phyloP scores from a whole-genome alignment of 129 eudicot genomes.

The Artemisia annua region DNA sequence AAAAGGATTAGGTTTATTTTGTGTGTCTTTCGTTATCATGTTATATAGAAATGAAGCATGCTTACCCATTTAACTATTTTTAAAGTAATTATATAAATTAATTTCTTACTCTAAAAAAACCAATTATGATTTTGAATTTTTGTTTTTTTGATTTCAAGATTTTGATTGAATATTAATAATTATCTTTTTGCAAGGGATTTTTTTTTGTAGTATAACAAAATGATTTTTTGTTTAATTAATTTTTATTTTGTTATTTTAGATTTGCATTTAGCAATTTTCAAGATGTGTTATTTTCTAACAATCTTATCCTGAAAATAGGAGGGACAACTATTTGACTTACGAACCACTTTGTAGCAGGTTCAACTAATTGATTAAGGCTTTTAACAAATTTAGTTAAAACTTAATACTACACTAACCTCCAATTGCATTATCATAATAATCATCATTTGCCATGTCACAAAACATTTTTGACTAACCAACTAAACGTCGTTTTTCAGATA shows the following conservation, averaged over 20 bases:
- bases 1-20: conserved; percentile 13
- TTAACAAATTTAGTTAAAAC: conserved; percentile 23
- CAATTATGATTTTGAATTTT: neutral
- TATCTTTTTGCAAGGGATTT: no score
- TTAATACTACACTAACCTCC: conserved; percentile 24
- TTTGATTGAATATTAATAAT: no score
- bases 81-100: neutral
- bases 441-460: neutral
- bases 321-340: conserved; percentile 14
- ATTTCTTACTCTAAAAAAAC: neutral
- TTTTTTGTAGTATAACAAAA: no score
- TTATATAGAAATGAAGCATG: conserved; percentile 5
- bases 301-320: conserved; percentile 9
- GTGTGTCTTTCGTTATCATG: neutral
- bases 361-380: conserved; percentile 29
- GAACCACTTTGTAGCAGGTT: conserved; percentile 31
- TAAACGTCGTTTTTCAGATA: conserved; percentile 2
- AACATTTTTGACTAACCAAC: conserved; percentile 5
- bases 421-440: conserved; percentile 1
- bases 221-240: no score
- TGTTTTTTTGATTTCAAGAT: no score
- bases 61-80: conserved; percentile 21
- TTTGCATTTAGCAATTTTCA: no score
- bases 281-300: neutral
- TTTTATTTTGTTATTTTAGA: no score